Base-by-base conservation (phyloP, 2,329 filamentous ascomycete species). In the Phialophora macrospora region DNA sequence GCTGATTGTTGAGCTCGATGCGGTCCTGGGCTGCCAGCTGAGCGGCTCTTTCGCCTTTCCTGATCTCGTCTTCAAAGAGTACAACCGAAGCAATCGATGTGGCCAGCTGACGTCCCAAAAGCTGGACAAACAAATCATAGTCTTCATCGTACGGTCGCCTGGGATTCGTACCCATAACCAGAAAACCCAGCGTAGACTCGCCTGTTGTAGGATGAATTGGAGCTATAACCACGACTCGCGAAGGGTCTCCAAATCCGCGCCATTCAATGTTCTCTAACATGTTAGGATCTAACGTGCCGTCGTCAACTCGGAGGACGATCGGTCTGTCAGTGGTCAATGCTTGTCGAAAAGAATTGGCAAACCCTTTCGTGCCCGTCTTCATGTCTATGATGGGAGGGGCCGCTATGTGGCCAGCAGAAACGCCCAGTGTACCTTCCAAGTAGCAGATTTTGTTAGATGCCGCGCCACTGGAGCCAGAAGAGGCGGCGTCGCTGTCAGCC, bases 71-170 rank as follows among this genome's bases (percentile, higher is more conserved):
- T 74, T 94, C 91, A 64, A 93, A 93, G 1, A 95, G 77, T 0
- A 93, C 90, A 0, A 93, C 91, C 0, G 90, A 93, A 1, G 91
- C 91, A 75, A 94, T 84, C 0, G 90, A 92, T 0, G 91, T 94
- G 8, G 89, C 90, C 8, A 94, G 80, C 74, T 94, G 91, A 24
- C 90, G 85, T 55, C 88, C 89, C 4, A 94, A 78, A 0, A 94
- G 82, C 71, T 90, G 88, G 44, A 94, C 83, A 72, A 94, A 95
- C 0, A 94, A 81, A 68, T 87, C 86, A 73, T 94, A 95, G 70
- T 94, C 91, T 44, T 90, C 88, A 71, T 95, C 90, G 72, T 91
- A 95, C 0, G 90, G 91, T 57, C 91, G 83, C 49, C 90, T 82
- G 1, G 92, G 90, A 74, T 96, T 96, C 9, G 91, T 82, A 3